Evolutionary conservation across 1,284 basidiomycete species (phyloP).

Genomic region (Mycena citricolor): DNA sequence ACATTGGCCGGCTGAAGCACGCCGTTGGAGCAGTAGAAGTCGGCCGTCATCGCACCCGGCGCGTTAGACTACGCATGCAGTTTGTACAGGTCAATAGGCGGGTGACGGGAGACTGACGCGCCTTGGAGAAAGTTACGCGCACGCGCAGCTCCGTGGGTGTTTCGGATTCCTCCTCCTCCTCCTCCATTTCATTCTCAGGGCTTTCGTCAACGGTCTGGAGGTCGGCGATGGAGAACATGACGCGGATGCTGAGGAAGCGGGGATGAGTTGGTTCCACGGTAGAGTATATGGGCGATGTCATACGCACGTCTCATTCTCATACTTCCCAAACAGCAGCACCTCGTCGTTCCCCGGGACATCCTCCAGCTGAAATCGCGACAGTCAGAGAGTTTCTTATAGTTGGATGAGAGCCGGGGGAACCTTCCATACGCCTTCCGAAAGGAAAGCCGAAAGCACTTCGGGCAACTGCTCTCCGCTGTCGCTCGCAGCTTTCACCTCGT

Average conservation of each 20-base stretch:
- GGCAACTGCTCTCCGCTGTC: not conserved
- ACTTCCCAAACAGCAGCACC: conserved; percentile 77
- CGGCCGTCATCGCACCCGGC: conserved; percentile 73
- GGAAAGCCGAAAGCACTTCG: conserved; percentile 1
- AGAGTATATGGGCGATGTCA: too few species aligned
- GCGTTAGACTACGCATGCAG: conserved; percentile 35
- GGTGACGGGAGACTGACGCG: conserved; percentile 26
- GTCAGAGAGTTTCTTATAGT: not conserved
- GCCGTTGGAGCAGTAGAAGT: conserved; percentile 83
- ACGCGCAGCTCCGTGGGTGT: conserved; percentile 69
- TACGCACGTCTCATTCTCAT: conserved; percentile 87
- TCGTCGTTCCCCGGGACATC: conserved; percentile 82
- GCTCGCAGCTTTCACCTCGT: conserved; percentile 1
- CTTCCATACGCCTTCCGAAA: conserved; percentile 7
- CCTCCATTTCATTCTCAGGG: conserved; percentile 34
- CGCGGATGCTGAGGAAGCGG: conserved; percentile 55
- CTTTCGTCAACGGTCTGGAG: conserved; percentile 44
- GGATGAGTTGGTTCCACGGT: not conserved
- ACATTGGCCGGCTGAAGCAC: conserved; percentile 86
- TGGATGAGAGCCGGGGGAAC: conserved; percentile 5
- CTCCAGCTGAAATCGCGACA: conserved; percentile 51
- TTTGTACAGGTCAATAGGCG: conserved; percentile 2
- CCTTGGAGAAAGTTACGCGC: conserved; percentile 85
- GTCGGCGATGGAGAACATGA: conserved; percentile 85
- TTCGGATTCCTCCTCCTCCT: conserved; percentile 33